Percentiles rank a stretch among this genome's conserved stretches.
These are phyloP conservation scores for Wallacemonas sp. DNA, from an alignment of 208 protist genomes.

Conservation along the genomic window DNA sequence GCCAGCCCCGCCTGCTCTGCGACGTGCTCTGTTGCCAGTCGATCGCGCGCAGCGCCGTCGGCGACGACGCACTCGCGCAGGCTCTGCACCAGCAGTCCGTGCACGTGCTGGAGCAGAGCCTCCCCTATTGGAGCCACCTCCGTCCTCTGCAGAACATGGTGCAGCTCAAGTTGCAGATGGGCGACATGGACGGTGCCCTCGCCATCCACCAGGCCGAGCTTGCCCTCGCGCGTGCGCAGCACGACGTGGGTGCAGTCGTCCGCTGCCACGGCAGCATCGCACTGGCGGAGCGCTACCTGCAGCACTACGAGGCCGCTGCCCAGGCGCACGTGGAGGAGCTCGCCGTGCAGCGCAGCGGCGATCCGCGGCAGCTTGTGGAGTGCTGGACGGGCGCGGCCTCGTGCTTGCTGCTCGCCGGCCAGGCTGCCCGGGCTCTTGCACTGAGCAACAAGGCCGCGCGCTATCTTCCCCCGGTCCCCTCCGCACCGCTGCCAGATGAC, in stretches of 20 bases:
- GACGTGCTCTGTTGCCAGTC: conserved; percentile 51
- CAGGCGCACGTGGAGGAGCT: conserved; percentile 52
- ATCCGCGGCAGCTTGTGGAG: conserved; percentile 57
- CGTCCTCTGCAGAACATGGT: conserved; percentile 57
- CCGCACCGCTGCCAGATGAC: background rate
- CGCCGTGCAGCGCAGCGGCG: conserved; percentile 22
- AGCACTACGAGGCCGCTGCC: conserved; percentile 40
- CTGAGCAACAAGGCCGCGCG: conserved; percentile 12
- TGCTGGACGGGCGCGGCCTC: conserved; percentile 47
- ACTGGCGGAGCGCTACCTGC: conserved; percentile 35
- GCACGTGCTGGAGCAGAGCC: conserved; percentile 20
- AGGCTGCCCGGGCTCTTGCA: conserved; percentile 33
- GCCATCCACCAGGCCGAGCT: conserved; percentile 44
- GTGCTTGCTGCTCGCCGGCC: conserved; percentile 34
- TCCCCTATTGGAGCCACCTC: conserved; percentile 37
- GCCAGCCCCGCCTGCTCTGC: conserved; percentile 43
- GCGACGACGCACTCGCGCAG: conserved; percentile 26
- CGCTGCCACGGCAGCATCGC: conserved; percentile 56
- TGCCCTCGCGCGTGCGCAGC: conserved; percentile 37
- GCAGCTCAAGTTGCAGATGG: conserved; percentile 53
- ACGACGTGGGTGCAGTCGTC: conserved; percentile 30
- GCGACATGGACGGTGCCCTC: conserved; percentile 49
- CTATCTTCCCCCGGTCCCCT: conserved; percentile 2
- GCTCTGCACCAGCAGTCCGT: conserved; percentile 28
- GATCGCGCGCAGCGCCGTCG: conserved; percentile 51